These are phyloP conservation scores for Daldinia bambusicola DNA, from an alignment of 495 filamentous ascomycete genomes.

Conservation along the genomic window DNA sequence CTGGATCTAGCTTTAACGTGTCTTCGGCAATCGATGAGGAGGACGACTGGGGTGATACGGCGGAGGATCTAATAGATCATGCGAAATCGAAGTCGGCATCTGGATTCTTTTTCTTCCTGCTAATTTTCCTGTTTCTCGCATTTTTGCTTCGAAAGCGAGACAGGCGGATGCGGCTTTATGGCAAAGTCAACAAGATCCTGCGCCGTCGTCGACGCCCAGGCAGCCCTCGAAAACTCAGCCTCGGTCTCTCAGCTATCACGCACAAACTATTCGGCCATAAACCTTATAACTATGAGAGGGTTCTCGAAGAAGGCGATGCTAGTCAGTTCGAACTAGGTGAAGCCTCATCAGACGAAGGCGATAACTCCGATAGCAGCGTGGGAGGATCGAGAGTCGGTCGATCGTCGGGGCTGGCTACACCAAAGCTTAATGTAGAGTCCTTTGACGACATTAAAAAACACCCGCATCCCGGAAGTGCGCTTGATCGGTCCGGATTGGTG, in stretches of 20 bases:
- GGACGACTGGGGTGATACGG: constrained; percentile 67
- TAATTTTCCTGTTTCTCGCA: constrained; percentile 72
- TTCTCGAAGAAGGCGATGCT: constrained; percentile 79
- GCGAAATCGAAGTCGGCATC: constrained; percentile 77
- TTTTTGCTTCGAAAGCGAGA: constrained; percentile 69
- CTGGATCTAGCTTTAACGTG: constrained; percentile 69
- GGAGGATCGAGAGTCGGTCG: constrained; percentile 62
- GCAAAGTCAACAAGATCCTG: constrained; percentile 64
- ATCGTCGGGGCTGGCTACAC: constrained; percentile 71
- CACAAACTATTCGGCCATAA: constrained; percentile 67
- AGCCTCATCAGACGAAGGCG: constrained; percentile 67
- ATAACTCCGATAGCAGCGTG: constrained; percentile 62
- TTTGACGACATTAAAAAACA: constrained; percentile 65
- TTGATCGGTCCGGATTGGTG: constrained; percentile 79
- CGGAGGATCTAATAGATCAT: constrained; percentile 72
- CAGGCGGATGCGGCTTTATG: constrained; percentile 72
- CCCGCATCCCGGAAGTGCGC: constrained; percentile 60
- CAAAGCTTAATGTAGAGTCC: constrained; percentile 68
- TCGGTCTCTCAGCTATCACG: constrained; percentile 65
- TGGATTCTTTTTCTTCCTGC: constrained; percentile 76
- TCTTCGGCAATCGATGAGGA: constrained; percentile 61
- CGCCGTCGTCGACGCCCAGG: constrained; percentile 63
- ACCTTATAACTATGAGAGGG: constrained; percentile 75
- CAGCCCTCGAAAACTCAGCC: constrained; percentile 62
- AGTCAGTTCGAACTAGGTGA: constrained; percentile 77